Evolutionary conservation across 345 rosid genomes (phyloP), one percentile per base, ranked within the genome.

Genomic region (Rhizophora apiculata): DNA sequence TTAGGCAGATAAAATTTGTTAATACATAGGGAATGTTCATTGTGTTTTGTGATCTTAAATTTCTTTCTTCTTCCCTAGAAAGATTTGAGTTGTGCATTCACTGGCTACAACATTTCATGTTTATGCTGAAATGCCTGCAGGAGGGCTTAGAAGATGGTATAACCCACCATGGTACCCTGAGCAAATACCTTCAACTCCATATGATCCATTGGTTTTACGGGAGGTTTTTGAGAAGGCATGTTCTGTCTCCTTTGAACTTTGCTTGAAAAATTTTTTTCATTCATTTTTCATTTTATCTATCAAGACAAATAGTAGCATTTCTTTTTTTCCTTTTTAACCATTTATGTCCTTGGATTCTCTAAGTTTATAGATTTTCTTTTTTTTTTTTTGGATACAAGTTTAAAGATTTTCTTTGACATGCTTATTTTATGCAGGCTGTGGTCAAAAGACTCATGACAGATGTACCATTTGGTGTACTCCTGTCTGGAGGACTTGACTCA

Each of bases 401-500:
- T 4, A 10, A 31, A 30, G 43, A 32, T 39, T 32, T n/a, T 54
- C 56, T 56, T 36, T 15, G 19, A 43, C 49, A 2, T 49, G 34
- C 51, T 69, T 37, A 66, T 60, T 61, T 43, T 20, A 8, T 72
- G 68, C 78, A 90, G 94, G 96, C 96, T 80, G 93, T 90, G 60
- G 53, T 82, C 59, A 90, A 88, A 74, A 78, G 96, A 76, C 91
- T 90, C 63, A 90, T 90, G 93, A 88, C 96, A 6, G 96, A 90
- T 80, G 96, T 90, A 37, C 93, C 96, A 49, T 90, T 90, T 79
- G 96, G 96, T 58, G 96, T 90, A 58, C 93, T 90, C 52, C 79
- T 88, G 53, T 90, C 96, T 73, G 96, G 96, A 82, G 96, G 96
- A 70, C 74, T 90, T 68, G 96, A 90, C 76, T 90, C 96, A 63